Evolutionary conservation across 129 eudicot genomes (phyloP).

Genomic region (Saposhnikovia divaricata): DNA sequence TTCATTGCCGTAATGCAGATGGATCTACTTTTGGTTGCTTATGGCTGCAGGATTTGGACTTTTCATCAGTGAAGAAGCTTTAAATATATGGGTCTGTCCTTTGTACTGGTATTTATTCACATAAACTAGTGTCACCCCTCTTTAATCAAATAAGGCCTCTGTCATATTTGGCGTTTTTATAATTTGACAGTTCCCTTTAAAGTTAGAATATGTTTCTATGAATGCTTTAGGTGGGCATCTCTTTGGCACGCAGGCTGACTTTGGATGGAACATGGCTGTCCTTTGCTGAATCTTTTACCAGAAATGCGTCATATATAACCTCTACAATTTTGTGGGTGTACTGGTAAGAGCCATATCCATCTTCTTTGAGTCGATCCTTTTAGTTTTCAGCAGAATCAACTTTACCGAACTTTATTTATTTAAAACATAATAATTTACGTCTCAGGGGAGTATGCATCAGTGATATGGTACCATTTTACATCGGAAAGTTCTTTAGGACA

Average conservation of each 20-base stretch:
- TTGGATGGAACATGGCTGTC: constrained; percentile 88
- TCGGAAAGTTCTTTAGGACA: constrained; percentile 72
- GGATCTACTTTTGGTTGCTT: constrained; percentile 95
- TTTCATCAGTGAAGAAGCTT: constrained; percentile 95
- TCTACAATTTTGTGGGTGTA: constrained; percentile 91
- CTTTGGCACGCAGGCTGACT: constrained; percentile 55
- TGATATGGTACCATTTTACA: constrained; percentile 92
- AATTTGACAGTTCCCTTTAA: background rate
- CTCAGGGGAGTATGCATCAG: constrained; percentile 89
- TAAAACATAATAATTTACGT: constrained; percentile 14
- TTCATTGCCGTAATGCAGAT: constrained; percentile 39
- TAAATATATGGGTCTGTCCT: constrained; percentile 89
- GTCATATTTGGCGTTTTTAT: background rate
- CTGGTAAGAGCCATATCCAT: constrained; percentile 50
- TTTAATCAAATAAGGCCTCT: background rate
- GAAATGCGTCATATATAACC: constrained; percentile 66
- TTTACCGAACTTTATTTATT: background rate
- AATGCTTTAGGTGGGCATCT: constrained; percentile 69
- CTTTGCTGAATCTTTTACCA: constrained; percentile 62
- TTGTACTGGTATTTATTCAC: constrained; percentile 37
- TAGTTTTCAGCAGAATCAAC: background rate
- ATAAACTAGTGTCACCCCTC: background rate
- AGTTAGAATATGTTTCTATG: background rate
- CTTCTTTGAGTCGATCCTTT: background rate
- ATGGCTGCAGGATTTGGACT: constrained; percentile 98